Conservation (phyloP, 148 eudicot genomes). For the Chenopodium formosanum region DNA sequence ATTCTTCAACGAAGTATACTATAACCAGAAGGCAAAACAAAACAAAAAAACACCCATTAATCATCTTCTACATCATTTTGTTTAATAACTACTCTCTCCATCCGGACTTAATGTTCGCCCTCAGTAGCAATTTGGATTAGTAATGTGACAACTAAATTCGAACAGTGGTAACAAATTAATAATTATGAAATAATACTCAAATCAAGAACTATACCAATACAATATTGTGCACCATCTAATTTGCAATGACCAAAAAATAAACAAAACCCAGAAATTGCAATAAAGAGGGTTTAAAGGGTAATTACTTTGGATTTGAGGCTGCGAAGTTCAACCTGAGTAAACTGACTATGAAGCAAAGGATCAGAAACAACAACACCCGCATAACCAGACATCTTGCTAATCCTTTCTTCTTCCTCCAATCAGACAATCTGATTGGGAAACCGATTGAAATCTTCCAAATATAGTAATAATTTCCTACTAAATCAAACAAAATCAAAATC, state of each 20-base stretch:
- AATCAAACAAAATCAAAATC: conserved; percentile 3
- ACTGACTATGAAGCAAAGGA: conserved; percentile 36
- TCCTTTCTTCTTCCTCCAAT: conserved; percentile 1
- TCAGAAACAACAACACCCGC: conserved; percentile 41
- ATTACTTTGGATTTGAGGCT: conserved; percentile 32
- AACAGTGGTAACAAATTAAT: not conserved
- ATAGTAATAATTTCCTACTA: conserved; percentile 2
- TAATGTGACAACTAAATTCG: not conserved
- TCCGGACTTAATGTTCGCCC: not conserved
- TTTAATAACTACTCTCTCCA: not conserved
- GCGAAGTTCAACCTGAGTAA: conserved; percentile 44
- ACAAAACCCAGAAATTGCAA: not conserved
- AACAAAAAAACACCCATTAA: conserved; percentile 14
- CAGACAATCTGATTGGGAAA: conserved; percentile 23
- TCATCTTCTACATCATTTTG: not conserved
- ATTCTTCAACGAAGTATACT: conserved; percentile 62
- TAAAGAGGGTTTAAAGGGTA: not conserved
- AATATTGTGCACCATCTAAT: no score
- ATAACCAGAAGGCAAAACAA: conserved; percentile 20
- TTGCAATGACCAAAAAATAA: not conserved
- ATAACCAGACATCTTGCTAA: conserved; percentile 30
- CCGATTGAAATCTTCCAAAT: conserved; percentile 7
- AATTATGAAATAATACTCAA: not conserved
- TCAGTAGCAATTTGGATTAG: not conserved
- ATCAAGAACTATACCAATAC: not conserved